phyloP scores from a whole-genome alignment of 2,329 filamentous ascomycete genomes.

The Fusarium sp. region DNA sequence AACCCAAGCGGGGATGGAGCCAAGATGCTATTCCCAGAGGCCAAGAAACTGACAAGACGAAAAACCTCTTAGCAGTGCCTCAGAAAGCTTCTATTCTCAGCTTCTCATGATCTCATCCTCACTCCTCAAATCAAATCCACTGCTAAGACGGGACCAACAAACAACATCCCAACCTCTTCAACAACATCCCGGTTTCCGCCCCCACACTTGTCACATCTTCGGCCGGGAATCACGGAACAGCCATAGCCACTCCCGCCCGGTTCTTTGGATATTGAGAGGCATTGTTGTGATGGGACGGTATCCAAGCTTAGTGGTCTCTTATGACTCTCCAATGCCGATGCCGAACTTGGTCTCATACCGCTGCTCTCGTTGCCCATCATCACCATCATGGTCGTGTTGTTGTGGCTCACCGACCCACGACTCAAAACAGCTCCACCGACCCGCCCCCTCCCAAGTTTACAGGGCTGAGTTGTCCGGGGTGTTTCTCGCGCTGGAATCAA shows the following conservation, averaged over 20 bases:
- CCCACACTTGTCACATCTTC: constrained; percentile 28
- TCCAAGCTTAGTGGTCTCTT: not conserved
- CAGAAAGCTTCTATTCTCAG: constrained; percentile 37
- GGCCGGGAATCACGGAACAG: not conserved
- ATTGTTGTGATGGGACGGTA: constrained; percentile 10
- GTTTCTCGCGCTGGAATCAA: not conserved
- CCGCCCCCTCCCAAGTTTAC: constrained; percentile 11
- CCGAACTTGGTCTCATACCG: not conserved
- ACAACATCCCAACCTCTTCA: constrained; percentile 21
- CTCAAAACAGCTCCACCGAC: not conserved
- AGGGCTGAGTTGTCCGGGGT: constrained; percentile 38
- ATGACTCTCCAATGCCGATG: not conserved
- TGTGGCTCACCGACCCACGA: constrained; percentile 8
- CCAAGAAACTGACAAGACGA: not conserved
- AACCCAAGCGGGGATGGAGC: constrained; percentile 1
- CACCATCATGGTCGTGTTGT: not conserved
- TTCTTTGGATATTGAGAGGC: constrained; percentile 4
- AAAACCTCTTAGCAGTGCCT: constrained; percentile 12
- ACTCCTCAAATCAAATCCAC: constrained; percentile 15
- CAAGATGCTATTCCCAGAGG: constrained; percentile 16
- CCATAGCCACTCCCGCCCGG: constrained; percentile 14
- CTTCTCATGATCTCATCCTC: constrained; percentile 27
- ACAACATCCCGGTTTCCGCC: constrained; percentile 12
- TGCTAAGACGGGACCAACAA: constrained; percentile 4
- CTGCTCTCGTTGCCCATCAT: not conserved